Conservation (phyloP, 2,329 filamentous ascomycete species). For the Sclerotinia nivalis region DNA sequence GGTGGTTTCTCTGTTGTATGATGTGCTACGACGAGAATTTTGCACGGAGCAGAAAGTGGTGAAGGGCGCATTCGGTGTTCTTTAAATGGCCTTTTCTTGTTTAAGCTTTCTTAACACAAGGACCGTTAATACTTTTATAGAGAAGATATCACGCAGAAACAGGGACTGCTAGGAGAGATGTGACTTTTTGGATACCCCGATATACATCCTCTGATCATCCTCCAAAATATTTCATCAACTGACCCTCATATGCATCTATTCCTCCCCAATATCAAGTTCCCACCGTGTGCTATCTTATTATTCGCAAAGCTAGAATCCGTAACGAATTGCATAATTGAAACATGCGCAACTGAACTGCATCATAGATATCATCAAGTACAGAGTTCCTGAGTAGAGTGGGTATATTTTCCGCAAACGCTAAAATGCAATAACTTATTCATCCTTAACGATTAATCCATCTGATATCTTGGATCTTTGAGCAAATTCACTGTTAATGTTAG, state of each 20-base stretch:
- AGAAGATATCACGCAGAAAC: neutral
- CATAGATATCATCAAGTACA: constrained; percentile 20
- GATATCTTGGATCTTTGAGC: constrained; percentile 63
- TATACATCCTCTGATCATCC: neutral
- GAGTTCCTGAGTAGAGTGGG: constrained; percentile 22
- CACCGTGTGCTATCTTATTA: neutral
- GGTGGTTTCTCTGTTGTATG: neutral
- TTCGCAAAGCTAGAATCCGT: neutral
- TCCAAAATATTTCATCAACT: neutral
- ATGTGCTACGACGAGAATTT: too few relatives aligned
- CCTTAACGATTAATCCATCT: constrained; percentile 63
- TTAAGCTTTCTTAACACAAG: neutral
- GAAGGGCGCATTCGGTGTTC: neutral
- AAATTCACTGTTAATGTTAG: constrained; percentile 56
- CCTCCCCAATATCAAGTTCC: constrained; percentile 4
- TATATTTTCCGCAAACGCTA: constrained; percentile 22
- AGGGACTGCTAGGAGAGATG: neutral
- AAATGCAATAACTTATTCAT: constrained; percentile 29
- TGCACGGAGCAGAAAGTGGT: too few relatives aligned
- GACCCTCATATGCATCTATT: neutral
- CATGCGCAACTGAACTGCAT: constrained; percentile 4
- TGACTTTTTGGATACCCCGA: neutral
- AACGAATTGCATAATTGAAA: constrained; percentile 6
- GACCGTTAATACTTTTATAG: neutral
- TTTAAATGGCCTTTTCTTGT: neutral